Evolutionary conservation across 78 protist genomes (phyloP).

Genomic region (Protostelium mycophagum): DNA sequence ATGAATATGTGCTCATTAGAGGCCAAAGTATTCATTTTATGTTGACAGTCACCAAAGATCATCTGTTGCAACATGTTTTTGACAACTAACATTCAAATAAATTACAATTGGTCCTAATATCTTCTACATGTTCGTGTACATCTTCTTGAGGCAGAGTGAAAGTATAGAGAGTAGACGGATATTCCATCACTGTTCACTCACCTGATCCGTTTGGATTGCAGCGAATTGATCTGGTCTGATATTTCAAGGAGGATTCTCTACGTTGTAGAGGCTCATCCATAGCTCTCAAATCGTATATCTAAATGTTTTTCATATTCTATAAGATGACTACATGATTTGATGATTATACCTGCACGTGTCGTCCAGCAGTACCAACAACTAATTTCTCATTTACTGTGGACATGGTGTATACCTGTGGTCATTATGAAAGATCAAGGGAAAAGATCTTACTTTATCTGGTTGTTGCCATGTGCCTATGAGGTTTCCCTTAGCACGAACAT

Average conservation of each 20-base stretch:
- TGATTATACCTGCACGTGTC: conserved; percentile 22
- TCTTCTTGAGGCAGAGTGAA: too few relatives aligned
- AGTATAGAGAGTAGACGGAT: too few relatives aligned
- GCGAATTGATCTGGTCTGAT: conserved; percentile 76
- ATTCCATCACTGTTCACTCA: too few relatives aligned
- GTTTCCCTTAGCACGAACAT: conserved; percentile 18
- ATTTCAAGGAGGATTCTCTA: conserved; percentile 79
- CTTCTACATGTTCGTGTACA: too few relatives aligned
- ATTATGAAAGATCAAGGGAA: background rate
- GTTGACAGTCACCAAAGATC: background rate
- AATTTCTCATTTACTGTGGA: conserved; percentile 2
- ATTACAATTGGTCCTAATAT: too few relatives aligned
- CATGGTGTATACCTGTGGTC: conserved; percentile 49
- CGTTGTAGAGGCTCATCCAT: conserved; percentile 61
- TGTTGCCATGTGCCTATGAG: background rate
- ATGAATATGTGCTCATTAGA: background rate
- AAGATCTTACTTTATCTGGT: conserved; percentile 34
- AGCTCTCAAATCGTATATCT: conserved; percentile 58
- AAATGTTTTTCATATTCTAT: background rate
- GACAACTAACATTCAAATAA: too few relatives aligned
- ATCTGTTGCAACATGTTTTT: background rate
- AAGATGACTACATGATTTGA: background rate
- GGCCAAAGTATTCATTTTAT: background rate
- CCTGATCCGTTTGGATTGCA: conserved; percentile 50
- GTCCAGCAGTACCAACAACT: conserved; percentile 71